phyloP scores from a whole-genome alignment of 1,284 basidiomycete species.

The Boletellus dicymbophilus region DNA sequence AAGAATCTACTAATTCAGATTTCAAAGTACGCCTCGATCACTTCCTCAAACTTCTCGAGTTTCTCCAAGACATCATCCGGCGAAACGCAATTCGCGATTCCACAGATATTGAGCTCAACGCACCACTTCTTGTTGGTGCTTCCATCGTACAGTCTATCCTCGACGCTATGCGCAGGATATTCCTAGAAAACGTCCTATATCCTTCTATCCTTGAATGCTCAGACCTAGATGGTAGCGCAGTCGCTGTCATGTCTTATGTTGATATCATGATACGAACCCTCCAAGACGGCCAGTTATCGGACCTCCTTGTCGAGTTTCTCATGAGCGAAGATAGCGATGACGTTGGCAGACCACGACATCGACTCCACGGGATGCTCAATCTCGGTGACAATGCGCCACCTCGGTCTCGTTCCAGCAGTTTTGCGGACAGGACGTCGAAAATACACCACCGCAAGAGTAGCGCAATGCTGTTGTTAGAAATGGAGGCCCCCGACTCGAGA shows the following conservation, averaged over 20 bases:
- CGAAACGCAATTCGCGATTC: slow-evolving; percentile 53
- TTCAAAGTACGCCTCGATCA: slow-evolving; percentile 85
- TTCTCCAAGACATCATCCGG: slow-evolving; percentile 85
- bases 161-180: slow-evolving; percentile 82
- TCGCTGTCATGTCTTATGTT: slow-evolving; percentile 97
- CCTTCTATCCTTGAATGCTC: slow-evolving; percentile 95
- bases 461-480: slow-evolving; percentile 81
- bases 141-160: slow-evolving; percentile 83
- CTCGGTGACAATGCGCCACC: slow-evolving; percentile 42
- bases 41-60: slow-evolving; percentile 89
- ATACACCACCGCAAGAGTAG: slow-evolving; percentile 73
- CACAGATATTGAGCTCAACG: slow-evolving; percentile 45
- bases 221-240: slow-evolving; percentile 88
- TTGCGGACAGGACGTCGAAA: slow-evolving; percentile 44
- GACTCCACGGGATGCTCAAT: slow-evolving; percentile 49
- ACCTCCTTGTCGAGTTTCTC: slow-evolving; percentile 77
- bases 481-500: slow-evolving; percentile 74
- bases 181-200: slow-evolving; percentile 92
- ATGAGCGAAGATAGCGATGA: slow-evolving; percentile 83
- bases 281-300: slow-evolving; percentile 67
- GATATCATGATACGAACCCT: slow-evolving; percentile 85
- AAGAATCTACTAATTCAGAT: slow-evolving; percentile 74
- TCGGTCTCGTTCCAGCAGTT: slow-evolving; percentile 32
- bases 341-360: slow-evolving; percentile 42
- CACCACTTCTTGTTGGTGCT: slow-evolving; percentile 65